Evolutionary conservation across 768 basidiomycete genomes (phyloP).

Genomic region (Leucosporidium yakuticum): DNA sequence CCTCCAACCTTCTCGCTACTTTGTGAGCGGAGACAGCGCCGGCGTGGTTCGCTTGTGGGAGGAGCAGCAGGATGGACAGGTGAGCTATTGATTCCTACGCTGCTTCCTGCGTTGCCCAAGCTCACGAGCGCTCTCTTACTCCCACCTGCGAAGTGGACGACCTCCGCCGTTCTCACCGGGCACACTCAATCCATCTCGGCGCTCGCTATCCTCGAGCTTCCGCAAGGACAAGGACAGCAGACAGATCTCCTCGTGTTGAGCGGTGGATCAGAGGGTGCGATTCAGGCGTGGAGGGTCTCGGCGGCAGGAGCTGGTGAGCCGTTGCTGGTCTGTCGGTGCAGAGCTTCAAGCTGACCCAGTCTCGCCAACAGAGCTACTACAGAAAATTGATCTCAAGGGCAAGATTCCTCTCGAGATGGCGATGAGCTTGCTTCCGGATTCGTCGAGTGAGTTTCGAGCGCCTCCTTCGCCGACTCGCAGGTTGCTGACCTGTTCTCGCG

Average conservation of each 20-base stretch:
- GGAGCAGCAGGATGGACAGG: conserved; percentile 10
- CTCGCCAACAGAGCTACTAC: conserved; percentile 42
- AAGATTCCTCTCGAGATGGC: conserved; percentile 70
- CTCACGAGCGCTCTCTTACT: conserved; percentile 8
- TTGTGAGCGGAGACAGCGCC: conserved; percentile 70
- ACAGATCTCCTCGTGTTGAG: conserved; percentile 53
- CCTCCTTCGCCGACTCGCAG: conserved; percentile 7
- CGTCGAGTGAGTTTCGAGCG: conserved; percentile 52
- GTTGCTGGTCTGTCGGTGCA: conserved; percentile 39
- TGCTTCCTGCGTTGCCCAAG: neutral
- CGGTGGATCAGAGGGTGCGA: conserved; percentile 71
- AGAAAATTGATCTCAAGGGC: conserved; percentile 60
- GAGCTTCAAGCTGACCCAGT: conserved; percentile 29
- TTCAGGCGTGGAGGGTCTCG: conserved; percentile 65
- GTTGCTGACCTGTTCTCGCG: neutral
- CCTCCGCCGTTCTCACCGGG: conserved; percentile 50
- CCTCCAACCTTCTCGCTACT: conserved; percentile 35
- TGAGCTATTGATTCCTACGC: neutral
- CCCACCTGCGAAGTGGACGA: conserved; percentile 56
- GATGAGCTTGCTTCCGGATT: conserved; percentile 59
- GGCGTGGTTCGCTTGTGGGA: conserved; percentile 65
- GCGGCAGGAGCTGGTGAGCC: conserved; percentile 32
- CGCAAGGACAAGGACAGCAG: neutral
- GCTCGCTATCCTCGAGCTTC: conserved; percentile 50
- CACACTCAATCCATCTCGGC: conserved; percentile 68